Percentiles rank a stretch among this genome's conserved stretches.
phyloP scores from a whole-genome alignment of 805 yeast species.

The Metschnikowia kofuensis region DNA sequence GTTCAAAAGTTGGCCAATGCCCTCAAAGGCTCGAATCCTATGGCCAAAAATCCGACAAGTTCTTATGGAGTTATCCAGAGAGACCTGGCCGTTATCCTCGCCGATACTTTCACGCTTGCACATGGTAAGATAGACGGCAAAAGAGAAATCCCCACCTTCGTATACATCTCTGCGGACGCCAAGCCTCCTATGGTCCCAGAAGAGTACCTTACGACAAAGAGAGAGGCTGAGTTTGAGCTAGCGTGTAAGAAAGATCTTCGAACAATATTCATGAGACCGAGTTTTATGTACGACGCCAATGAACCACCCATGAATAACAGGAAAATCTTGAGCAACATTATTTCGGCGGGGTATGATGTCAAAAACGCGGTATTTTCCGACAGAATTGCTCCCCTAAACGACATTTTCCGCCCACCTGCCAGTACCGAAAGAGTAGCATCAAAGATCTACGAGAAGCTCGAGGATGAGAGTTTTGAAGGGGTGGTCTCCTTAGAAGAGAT shows the following conservation, averaged over 20 bases:
- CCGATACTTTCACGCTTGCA: constrained; percentile 46
- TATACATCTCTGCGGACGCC: constrained; percentile 78
- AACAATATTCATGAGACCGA: constrained; percentile 72
- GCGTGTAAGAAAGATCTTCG: constrained; percentile 47
- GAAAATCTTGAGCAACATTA: constrained; percentile 37
- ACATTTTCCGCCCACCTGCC: constrained; percentile 56
- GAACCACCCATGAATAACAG: constrained; percentile 34
- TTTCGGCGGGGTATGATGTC: constrained; percentile 41
- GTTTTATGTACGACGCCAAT: constrained; percentile 69
- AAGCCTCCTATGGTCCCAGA: constrained; percentile 62
- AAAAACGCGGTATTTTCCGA: constrained; percentile 43
- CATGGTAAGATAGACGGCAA: neutral
- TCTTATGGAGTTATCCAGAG: constrained; percentile 65
- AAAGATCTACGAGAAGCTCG: constrained; percentile 53
- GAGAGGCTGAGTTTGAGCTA: constrained; percentile 69
- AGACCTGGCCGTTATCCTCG: constrained; percentile 64
- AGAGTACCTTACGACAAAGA: constrained; percentile 71
- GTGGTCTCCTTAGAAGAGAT: constrained; percentile 55
- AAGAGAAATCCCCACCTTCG: constrained; percentile 41
- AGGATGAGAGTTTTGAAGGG: constrained; percentile 51
- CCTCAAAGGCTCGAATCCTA: constrained; percentile 60
- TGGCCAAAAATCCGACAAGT: constrained; percentile 43
- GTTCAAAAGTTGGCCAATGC: constrained; percentile 26
- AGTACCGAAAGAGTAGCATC: constrained; percentile 69
- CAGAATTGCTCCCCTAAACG: constrained; percentile 25